These are phyloP conservation scores for Xylaria intraflava DNA, from an alignment of 495 filamentous ascomycete genomes.

Conservation along the genomic window DNA sequence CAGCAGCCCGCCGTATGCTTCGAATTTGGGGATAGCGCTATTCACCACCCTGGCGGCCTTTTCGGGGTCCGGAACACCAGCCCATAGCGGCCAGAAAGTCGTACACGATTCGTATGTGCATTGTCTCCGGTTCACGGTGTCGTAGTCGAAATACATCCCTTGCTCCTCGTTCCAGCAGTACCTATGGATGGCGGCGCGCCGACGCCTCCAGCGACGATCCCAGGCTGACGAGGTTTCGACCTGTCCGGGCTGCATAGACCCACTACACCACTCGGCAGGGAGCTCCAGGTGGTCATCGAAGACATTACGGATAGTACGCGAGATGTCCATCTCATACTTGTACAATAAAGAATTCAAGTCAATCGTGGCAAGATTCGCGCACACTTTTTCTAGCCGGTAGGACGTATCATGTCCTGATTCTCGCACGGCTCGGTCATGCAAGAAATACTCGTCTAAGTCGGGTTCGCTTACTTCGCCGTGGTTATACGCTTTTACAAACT, in stretches of 20 bases:
- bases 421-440: conserved; percentile 88
- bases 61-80: conserved; percentile 68
- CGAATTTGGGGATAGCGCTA: conserved; percentile 74
- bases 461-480: conserved; percentile 68
- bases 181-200: conserved; percentile 76
- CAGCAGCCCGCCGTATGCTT: conserved; percentile 80
- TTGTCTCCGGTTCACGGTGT: conserved; percentile 72
- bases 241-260: conserved; percentile 48
- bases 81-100: conserved; percentile 97
- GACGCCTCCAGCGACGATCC: conserved; percentile 76
- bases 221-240: conserved; percentile 76
- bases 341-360: conserved; percentile 90
- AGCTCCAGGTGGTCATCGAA: conserved; percentile 76
- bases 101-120: conserved; percentile 79
- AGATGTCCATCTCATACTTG: conserved; percentile 93
- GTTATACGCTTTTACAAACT: conserved; percentile 87
- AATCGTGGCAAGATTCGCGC: conserved; percentile 83
- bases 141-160: conserved; percentile 96
- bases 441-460: conserved; percentile 86
- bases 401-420: conserved; percentile 97
- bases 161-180: conserved; percentile 84
- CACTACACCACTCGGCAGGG: conserved; percentile 68
- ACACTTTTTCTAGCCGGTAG: conserved; percentile 82
- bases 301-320: conserved; percentile 67
- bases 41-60: conserved; percentile 73